Evolutionary conservation across 2,329 filamentous ascomycete genomes (phyloP), one percentile per base, ranked within the genome.

Genomic region (Akanthomyces dipterigenus): DNA sequence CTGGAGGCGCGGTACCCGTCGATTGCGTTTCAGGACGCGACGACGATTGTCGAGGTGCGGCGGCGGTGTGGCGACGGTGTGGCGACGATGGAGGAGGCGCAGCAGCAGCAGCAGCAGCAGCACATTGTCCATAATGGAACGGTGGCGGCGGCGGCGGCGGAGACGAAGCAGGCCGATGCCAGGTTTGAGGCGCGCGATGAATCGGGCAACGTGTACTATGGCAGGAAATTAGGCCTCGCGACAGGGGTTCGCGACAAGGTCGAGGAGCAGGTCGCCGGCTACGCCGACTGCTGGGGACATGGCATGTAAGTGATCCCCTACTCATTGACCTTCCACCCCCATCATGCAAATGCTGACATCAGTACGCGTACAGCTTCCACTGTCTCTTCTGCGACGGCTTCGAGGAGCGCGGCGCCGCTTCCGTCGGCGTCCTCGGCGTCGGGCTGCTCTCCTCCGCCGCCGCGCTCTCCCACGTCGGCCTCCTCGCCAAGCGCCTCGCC

Each of bases 301-400:
- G 75, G 76, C 34, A 80, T 83, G 78, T 82, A 64, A 73, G 76
- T 71, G 8, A 18, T 48, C 55, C 51, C 48, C 11, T 20, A n/a
- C 2, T 53, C 18, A 4, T 28, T 67, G 28, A 24, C 12, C 1
- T 22, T 24, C 0, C 26, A 46, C 48, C 26, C 18, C 3, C 42
- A 8, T 20, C 11, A 36, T 62, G 31, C 22, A 40, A 20, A 36
- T 50, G 36, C 31, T 34, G 34, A 5, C 36, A 79, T 1, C 9
- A 9, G 28, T 9, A 16, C 16, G n/a, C n/a, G n/a, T 20, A 11
- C 22, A 60, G 77, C 49, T 86, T 82, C 64, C 82, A 86, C 65
- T 87, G 83, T 65, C 75, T 86, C 1, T 84, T 81, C 65, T 87
- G 83, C 69, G 77, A 86, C 64, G 84, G 84, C 5, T 86, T 77